phyloP scores from a whole-genome alignment of 2,329 filamentous ascomycete species.

The Trichothecium roseum region DNA sequence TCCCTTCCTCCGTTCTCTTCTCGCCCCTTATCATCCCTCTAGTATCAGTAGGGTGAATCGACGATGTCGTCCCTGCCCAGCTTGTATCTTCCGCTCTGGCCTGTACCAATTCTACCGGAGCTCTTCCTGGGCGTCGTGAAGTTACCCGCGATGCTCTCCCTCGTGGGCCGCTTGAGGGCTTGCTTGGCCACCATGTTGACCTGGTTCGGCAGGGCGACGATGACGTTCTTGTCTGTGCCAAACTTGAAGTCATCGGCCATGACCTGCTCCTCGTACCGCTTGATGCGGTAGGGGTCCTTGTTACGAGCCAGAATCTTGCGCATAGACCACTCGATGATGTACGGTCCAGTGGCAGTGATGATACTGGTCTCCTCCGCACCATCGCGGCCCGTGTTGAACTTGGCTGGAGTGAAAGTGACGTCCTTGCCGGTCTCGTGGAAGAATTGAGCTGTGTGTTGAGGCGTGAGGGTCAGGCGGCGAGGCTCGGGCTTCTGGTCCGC shows the following conservation, averaged over 20 bases:
- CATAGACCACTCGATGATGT: slow-evolving; percentile 92
- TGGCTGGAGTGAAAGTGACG: slow-evolving; percentile 80
- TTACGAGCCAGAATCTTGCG: slow-evolving; percentile 75
- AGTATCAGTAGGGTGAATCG: slow-evolving; percentile 48
- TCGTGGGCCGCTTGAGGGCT: slow-evolving; percentile 74
- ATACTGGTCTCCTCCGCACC: slow-evolving; percentile 81
- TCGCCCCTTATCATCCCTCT: too few relatives aligned
- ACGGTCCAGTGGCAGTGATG: slow-evolving; percentile 91
- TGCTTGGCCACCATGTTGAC: slow-evolving; percentile 94
- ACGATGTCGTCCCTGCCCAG: slow-evolving; percentile 77
- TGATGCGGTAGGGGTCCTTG: slow-evolving; percentile 90
- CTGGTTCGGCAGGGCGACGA: slow-evolving; percentile 91
- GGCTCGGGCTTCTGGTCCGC: slow-evolving; percentile 92
- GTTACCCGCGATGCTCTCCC: slow-evolving; percentile 78
- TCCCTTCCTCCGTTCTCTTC: neutral
- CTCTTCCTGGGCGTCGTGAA: slow-evolving; percentile 38
- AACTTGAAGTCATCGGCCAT: slow-evolving; percentile 99
- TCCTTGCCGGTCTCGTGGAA: slow-evolving; percentile 87
- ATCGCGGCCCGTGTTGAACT: slow-evolving; percentile 76
- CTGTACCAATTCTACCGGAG: slow-evolving; percentile 40
- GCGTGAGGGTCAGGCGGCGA: slow-evolving; percentile 76
- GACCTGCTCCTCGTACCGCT: slow-evolving; percentile 88
- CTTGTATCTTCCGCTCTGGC: slow-evolving; percentile 55
- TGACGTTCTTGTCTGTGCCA: slow-evolving; percentile 94
- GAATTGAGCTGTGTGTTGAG: slow-evolving; percentile 92